A percentile compares a stretch with the other conserved stretches of the same genome.
Conservation (phyloP, 768 basidiomycete species). For the Scleroderma bovista region DNA sequence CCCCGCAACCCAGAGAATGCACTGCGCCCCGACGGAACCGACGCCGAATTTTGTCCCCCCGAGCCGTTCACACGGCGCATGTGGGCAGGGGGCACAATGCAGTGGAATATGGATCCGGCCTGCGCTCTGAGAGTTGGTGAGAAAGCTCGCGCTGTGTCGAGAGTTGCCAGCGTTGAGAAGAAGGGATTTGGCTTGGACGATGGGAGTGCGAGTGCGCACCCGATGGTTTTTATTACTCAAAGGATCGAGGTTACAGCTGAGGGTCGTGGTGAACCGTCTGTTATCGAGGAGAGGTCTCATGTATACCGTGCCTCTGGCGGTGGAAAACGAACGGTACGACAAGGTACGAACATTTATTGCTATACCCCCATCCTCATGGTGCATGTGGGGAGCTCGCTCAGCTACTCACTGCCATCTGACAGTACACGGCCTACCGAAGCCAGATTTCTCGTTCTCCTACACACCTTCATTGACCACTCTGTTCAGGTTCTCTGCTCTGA, state of each 20-base stretch:
- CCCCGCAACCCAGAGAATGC: constrained; percentile 50
- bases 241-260: constrained; percentile 45
- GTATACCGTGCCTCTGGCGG: constrained; percentile 48
- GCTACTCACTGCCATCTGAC: neutral
- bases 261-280: constrained; percentile 40
- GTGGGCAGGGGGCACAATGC: constrained; percentile 74
- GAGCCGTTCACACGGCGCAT: constrained; percentile 71
- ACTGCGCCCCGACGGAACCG: constrained; percentile 67
- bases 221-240: constrained; percentile 76
- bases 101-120: constrained; percentile 41
- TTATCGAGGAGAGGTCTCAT: constrained; percentile 62
- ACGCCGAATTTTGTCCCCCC: constrained; percentile 66
- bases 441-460: constrained; percentile 61
- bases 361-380: neutral
- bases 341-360: constrained; percentile 40
- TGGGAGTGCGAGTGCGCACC: constrained; percentile 34
- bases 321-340: constrained; percentile 31
- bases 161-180: constrained; percentile 48
- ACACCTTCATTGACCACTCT: constrained; percentile 65
- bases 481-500: constrained; percentile 83
- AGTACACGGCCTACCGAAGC: constrained; percentile 49
- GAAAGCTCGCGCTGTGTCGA: constrained; percentile 42
- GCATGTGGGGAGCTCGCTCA: neutral
- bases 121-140: constrained; percentile 50
- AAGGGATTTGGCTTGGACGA: constrained; percentile 51